A percentile compares a stretch with the other conserved stretches of the same genome.
Evolutionary conservation across 768 basidiomycete species (phyloP).

Genomic region (Dentipellis fragilis): DNA sequence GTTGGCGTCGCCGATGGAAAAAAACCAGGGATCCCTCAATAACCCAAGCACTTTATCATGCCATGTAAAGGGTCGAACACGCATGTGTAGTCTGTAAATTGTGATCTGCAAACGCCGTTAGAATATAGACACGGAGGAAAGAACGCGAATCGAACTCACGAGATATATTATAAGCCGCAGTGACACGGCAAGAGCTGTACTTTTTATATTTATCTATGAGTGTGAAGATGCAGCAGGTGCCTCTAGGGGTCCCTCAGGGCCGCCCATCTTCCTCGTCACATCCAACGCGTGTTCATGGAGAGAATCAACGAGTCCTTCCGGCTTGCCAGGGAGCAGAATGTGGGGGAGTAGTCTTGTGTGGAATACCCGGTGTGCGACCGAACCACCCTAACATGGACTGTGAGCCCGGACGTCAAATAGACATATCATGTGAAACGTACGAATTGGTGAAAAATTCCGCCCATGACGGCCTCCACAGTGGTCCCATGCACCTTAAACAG

Average conservation of each 20-base stretch:
- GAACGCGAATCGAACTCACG: no score
- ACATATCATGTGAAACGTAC: slow-evolving; percentile 26
- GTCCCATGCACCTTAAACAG: slow-evolving; percentile 73
- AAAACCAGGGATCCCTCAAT: no score
- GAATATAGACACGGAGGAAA: no score
- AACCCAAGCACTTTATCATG: no score
- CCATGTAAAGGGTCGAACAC: no score
- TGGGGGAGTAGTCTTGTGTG: slow-evolving; percentile 32
- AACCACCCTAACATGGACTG: slow-evolving; percentile 24
- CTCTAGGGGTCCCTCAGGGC: slow-evolving; percentile 17
- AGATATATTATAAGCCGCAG: not conserved
- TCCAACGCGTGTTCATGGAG: slow-evolving; percentile 39
- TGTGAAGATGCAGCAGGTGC: not conserved
- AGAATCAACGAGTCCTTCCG: slow-evolving; percentile 23
- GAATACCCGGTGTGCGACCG: slow-evolving; percentile 29
- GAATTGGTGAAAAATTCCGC: slow-evolving; percentile 72
- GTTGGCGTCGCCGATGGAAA: no score
- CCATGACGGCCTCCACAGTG: slow-evolving; percentile 65
- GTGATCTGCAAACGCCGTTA: no score
- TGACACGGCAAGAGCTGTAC: not conserved
- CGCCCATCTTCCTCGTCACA: slow-evolving; percentile 41
- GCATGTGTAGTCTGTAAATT: no score
- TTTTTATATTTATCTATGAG: not conserved
- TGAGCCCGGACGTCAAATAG: not conserved
- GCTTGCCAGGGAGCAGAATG: slow-evolving; percentile 19